Evolutionary conservation across 768 basidiomycete genomes (phyloP).

Genomic region (Rhizopogon salebrosus): DNA sequence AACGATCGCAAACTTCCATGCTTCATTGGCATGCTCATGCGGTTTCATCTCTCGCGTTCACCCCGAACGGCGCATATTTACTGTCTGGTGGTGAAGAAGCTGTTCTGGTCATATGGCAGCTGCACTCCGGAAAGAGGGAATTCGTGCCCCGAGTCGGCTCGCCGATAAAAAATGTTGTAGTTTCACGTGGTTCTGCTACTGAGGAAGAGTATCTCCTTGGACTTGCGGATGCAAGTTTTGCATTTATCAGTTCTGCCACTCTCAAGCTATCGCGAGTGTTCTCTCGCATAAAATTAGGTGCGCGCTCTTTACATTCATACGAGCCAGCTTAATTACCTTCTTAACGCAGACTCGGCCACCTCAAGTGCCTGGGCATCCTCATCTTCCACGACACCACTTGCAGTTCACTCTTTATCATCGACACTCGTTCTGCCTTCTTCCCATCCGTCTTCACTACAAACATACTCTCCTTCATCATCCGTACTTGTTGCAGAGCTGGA

Average conservation of each 20-base stretch:
- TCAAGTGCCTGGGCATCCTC: conserved; percentile 32
- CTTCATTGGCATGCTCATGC: conserved; percentile 98
- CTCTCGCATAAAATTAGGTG: conserved; percentile 76
- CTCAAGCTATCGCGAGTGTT: conserved; percentile 70
- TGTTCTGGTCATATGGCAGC: conserved; percentile 95
- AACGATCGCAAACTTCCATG: conserved; percentile 76
- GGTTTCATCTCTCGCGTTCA: conserved; percentile 82
- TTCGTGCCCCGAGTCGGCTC: conserved; percentile 91
- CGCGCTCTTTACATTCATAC: conserved; percentile 14
- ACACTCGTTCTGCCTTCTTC: conserved; percentile 88
- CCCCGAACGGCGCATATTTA: conserved; percentile 86
- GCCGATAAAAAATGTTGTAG: conserved; percentile 67
- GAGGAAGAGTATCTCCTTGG: conserved; percentile 88
- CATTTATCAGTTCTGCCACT: conserved; percentile 66
- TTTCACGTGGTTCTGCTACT: conserved; percentile 41
- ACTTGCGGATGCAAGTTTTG: conserved; percentile 75
- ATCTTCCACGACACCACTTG: conserved; percentile 54
- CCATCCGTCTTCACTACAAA: conserved; percentile 92
- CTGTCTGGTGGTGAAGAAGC: conserved; percentile 94
- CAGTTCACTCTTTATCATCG: conserved; percentile 66
- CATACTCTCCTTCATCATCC: conserved; percentile 71
- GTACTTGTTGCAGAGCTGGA: conserved; percentile 82
- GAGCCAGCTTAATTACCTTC: conserved; percentile 1
- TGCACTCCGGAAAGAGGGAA: conserved; percentile 83
- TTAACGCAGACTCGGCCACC: conserved; percentile 30